These are phyloP conservation scores for Phialophora tarda DNA, from an alignment of 2,329 filamentous ascomycete species.

Conservation along the genomic window DNA sequence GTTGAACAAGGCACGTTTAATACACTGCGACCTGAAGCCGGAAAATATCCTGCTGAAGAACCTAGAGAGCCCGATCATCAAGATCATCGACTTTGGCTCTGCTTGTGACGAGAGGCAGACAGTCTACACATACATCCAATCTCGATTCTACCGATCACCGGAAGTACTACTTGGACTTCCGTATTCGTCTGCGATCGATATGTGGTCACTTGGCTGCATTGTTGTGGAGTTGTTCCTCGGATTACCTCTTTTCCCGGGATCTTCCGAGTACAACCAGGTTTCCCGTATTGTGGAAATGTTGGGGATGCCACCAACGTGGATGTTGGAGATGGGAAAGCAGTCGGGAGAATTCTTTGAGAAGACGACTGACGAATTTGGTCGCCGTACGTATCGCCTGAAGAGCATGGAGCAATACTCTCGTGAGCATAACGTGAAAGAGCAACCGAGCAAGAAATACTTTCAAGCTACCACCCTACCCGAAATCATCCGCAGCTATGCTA, in stretches of 20 bases:
- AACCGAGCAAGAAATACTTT: constrained; percentile 99
- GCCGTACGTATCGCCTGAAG: constrained; percentile 89
- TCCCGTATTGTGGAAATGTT: constrained; percentile 98
- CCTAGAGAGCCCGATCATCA: constrained; percentile 98
- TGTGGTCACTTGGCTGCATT: constrained; percentile 99
- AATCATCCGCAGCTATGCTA: constrained; percentile 96
- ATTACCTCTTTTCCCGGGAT: constrained; percentile 91
- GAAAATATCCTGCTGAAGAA: constrained; percentile 99
- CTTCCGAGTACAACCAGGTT: constrained; percentile 98
- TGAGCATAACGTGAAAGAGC: constrained; percentile 95
- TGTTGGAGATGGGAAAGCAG: constrained; percentile 99
- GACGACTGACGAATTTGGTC: constrained; percentile 84
- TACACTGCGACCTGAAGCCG: constrained; percentile 97
- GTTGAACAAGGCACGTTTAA: constrained; percentile 92
- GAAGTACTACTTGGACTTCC: constrained; percentile 94
- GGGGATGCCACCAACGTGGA: constrained; percentile 94
- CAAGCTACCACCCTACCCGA: constrained; percentile 91
- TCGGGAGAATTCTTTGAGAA: constrained; percentile 98
- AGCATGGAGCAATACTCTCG: constrained; percentile 97
- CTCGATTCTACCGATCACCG: constrained; percentile 94
- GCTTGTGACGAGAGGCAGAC: constrained; percentile 98
- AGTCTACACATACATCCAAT: constrained; percentile 99
- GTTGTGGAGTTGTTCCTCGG: constrained; percentile 97
- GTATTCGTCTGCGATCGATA: constrained; percentile 98
- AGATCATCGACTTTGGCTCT: constrained; percentile 99